A percentile compares a stretch with the other conserved stretches of the same genome.
These are phyloP conservation scores for Cryptosporidium viatorum DNA, from an alignment of 169 alveolate genomes.

Conservation along the genomic window DNA sequence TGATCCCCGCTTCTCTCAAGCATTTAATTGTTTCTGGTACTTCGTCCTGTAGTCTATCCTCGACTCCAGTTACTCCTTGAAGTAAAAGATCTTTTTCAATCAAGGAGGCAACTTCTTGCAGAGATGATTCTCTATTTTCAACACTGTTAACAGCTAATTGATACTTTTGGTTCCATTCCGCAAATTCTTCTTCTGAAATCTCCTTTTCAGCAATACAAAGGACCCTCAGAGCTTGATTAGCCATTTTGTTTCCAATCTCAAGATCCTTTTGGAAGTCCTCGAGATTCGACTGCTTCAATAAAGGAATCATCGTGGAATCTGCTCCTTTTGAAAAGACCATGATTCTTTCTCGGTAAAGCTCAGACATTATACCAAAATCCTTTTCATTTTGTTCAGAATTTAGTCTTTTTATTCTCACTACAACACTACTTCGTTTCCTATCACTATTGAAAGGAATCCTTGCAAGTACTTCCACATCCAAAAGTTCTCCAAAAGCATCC, in stretches of 20 bases:
- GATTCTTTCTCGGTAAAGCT: constrained; percentile 56
- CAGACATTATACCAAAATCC: constrained; percentile 10
- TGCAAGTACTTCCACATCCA: constrained; percentile 83
- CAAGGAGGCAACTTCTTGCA: constrained; percentile 84
- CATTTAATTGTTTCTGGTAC: constrained; percentile 96
- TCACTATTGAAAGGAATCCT: constrained; percentile 84
- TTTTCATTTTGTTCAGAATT: constrained; percentile 6
- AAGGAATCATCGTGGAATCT: constrained; percentile 89
- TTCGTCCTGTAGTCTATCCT: constrained; percentile 96
- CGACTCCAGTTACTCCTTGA: constrained; percentile 97
- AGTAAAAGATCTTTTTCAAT: constrained; percentile 91
- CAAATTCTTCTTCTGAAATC: constrained; percentile 83
- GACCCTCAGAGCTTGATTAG: constrained; percentile 89
- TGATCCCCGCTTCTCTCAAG: constrained; percentile 94
- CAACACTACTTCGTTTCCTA: constrained; percentile 84
- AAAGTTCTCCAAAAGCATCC: constrained; percentile 80
- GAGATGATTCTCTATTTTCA: constrained; percentile 82
- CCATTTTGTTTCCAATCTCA: constrained; percentile 79
- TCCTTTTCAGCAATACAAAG: constrained; percentile 92
- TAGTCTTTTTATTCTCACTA: constrained; percentile 81
- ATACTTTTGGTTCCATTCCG: constrained; percentile 82
- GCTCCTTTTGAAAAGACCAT: constrained; percentile 93
- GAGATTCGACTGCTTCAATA: constrained; percentile 79
- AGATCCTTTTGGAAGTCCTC: constrained; percentile 79
- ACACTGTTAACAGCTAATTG: constrained; percentile 79